Evolutionary conservation across 768 basidiomycete species (phyloP).

Genomic region (Filobasidium floriforme): DNA sequence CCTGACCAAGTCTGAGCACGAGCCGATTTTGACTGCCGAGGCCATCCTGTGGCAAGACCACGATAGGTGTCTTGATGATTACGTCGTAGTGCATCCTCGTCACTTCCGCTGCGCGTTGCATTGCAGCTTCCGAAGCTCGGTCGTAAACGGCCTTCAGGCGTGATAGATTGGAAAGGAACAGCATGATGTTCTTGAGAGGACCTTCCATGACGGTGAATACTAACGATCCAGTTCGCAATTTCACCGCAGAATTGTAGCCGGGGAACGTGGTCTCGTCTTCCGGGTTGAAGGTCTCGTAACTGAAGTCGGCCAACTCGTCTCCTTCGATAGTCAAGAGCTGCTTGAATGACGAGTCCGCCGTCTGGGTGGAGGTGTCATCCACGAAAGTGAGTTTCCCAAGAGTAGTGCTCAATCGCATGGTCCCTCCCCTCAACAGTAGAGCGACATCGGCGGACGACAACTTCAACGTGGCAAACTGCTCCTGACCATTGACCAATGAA

Average conservation of each 20-base stretch:
- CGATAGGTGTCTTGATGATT: conserved; percentile 83
- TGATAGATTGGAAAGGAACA: conserved; percentile 75
- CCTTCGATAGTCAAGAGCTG: conserved; percentile 88
- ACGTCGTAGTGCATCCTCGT: conserved; percentile 79
- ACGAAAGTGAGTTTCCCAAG: conserved; percentile 74
- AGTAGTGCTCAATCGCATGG: conserved; percentile 68
- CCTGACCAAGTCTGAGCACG: conserved; percentile 77
- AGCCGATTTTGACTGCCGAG: conserved; percentile 60
- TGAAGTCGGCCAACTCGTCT: conserved; percentile 84
- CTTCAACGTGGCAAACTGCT: conserved; percentile 73
- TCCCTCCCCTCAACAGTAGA: conserved; percentile 62
- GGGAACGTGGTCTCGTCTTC: conserved; percentile 56
- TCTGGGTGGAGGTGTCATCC: conserved; percentile 51
- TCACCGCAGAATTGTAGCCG: conserved; percentile 75
- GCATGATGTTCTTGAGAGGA: conserved; percentile 79
- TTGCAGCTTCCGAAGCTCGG: conserved; percentile 83
- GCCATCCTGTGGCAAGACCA: conserved; percentile 69
- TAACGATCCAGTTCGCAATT: conserved; percentile 78
- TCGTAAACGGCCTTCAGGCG: conserved; percentile 90
- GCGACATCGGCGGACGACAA: conserved; percentile 83
- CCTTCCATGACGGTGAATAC: conserved; percentile 80
- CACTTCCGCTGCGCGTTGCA: conserved; percentile 75
- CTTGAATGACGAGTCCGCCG: conserved; percentile 62
- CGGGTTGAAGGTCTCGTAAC: conserved; percentile 83
- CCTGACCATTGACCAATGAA: conserved; percentile 57